Percentiles rank a stretch among this genome's conserved stretches.
Evolutionary conservation across 2,329 filamentous ascomycete genomes (phyloP).

Genomic region (Stagonosporopsis chrysanthemi): DNA sequence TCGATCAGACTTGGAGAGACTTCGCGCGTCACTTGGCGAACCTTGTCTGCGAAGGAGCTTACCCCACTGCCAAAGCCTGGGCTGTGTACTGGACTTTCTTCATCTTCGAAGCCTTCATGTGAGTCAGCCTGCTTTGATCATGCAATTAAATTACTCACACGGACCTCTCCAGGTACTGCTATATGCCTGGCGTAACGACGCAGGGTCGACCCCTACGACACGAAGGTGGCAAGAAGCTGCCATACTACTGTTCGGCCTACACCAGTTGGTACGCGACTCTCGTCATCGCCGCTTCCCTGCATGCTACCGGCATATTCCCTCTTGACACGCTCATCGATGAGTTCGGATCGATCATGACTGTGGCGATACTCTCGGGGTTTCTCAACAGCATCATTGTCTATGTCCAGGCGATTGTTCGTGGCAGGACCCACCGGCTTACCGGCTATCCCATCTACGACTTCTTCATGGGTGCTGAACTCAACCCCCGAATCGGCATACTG

Average conservation of each 20-base stretch:
- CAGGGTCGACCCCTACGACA: slow-evolving; percentile 88
- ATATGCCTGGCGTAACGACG: slow-evolving; percentile 81
- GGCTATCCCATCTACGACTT: slow-evolving; percentile 82
- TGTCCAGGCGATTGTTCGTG: slow-evolving; percentile 78
- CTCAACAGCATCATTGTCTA: slow-evolving; percentile 84
- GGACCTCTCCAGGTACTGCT: slow-evolving; percentile 53
- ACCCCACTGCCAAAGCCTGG: slow-evolving; percentile 83
- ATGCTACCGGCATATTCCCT: slow-evolving; percentile 83
- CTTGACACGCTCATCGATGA: slow-evolving; percentile 92
- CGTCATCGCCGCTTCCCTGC: slow-evolving; percentile 69
- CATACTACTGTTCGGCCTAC: slow-evolving; percentile 92
- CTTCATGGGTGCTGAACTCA: slow-evolving; percentile 88
- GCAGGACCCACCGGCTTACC: slow-evolving; percentile 89
- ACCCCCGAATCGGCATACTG: slow-evolving; percentile 80
- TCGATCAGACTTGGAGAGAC: slow-evolving; percentile 70
- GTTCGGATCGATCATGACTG: slow-evolving; percentile 88
- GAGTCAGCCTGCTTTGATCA: slow-evolving; percentile 70
- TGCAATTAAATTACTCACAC: slow-evolving; percentile 75
- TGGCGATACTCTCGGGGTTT: slow-evolving; percentile 89
- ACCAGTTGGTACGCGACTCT: slow-evolving; percentile 87
- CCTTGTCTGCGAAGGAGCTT: slow-evolving; percentile 82
- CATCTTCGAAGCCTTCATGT: slow-evolving; percentile 16
- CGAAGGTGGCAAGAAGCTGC: slow-evolving; percentile 80
- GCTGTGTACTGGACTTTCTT: slow-evolving; percentile 78
- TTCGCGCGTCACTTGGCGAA: slow-evolving; percentile 74